A percentile compares a stretch with the other conserved stretches of the same genome.
Evolutionary conservation across 1,284 basidiomycete species (phyloP).

Genomic region (Fomitiporia mediterranea): DNA sequence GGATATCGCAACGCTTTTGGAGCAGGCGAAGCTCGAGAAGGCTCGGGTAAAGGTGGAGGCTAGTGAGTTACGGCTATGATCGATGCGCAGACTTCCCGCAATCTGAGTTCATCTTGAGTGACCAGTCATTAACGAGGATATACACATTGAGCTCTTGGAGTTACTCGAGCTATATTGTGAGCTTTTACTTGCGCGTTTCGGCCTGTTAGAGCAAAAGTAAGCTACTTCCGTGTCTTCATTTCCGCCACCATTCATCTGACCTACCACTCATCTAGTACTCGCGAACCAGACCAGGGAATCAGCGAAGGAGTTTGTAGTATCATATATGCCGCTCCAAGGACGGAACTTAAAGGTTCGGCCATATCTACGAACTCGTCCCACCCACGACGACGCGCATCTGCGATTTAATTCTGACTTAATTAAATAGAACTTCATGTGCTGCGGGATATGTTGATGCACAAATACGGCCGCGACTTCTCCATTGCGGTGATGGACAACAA

Average conservation of each 20-base stretch:
- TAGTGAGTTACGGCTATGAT: constrained; percentile 42
- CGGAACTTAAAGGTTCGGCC: constrained; percentile 77
- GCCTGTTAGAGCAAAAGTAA: constrained; percentile 81
- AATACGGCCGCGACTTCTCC: constrained; percentile 84
- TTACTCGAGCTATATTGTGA: constrained; percentile 93
- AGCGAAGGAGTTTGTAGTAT: constrained; percentile 75
- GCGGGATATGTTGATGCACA: constrained; percentile 92
- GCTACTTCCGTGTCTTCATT: constrained; percentile 26
- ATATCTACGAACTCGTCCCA: background rate
- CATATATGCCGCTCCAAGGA: constrained; percentile 87
- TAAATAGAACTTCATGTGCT: constrained; percentile 80
- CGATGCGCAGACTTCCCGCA: background rate
- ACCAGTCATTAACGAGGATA: constrained; percentile 82
- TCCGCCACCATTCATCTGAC: constrained; percentile 9
- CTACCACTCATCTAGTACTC: constrained; percentile 41
- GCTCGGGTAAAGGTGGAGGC: constrained; percentile 81
- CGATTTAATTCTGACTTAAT: background rate
- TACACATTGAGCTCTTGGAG: constrained; percentile 83
- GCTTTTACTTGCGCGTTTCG: constrained; percentile 88
- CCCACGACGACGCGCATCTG: background rate
- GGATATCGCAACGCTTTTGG: constrained; percentile 75
- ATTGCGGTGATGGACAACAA: constrained; percentile 78
- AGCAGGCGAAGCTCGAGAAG: constrained; percentile 77
- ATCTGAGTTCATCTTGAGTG: background rate
- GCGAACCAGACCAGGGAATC: constrained; percentile 80